Percentiles rank a stretch among this genome's conserved stretches.
Conservation (phyloP, 257 asterid species). For the Solanum habrochaites region DNA sequence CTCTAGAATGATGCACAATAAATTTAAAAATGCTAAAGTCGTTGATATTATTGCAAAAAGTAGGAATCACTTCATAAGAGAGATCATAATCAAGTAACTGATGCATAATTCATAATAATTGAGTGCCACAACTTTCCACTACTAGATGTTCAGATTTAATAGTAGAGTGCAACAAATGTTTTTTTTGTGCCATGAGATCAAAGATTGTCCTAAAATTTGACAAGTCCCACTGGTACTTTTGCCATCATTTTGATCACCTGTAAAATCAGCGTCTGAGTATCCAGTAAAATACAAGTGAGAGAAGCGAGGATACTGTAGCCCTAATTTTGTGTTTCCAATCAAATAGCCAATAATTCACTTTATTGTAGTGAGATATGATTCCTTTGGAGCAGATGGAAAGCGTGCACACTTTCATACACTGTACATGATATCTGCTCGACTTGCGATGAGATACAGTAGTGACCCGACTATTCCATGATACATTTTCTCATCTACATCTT, state of each 20-base stretch:
- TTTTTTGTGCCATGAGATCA: not conserved
- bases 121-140: not conserved
- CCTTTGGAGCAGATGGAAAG: not conserved
- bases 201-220: not conserved
- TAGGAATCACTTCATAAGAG: not conserved
- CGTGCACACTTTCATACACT: not conserved
- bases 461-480: not conserved
- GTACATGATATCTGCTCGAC: not conserved
- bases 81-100: not conserved
- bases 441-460: not conserved
- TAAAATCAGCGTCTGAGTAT: not conserved
- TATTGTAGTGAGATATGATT: not conserved
- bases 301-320: not conserved
- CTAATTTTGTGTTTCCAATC: too few species aligned
- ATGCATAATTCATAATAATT: not conserved
- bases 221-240: not conserved
- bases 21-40: too few species aligned
- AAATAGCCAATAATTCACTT: not conserved
- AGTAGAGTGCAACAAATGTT: not conserved
- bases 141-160: not conserved
- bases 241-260: not conserved
- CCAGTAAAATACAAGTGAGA: not conserved
- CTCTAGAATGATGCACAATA: not conserved
- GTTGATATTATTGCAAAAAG: too few species aligned
- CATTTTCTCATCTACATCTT: not conserved